Conservation (phyloP, 2,329 filamentous ascomycete species). For the Calonectria leucothoes region DNA sequence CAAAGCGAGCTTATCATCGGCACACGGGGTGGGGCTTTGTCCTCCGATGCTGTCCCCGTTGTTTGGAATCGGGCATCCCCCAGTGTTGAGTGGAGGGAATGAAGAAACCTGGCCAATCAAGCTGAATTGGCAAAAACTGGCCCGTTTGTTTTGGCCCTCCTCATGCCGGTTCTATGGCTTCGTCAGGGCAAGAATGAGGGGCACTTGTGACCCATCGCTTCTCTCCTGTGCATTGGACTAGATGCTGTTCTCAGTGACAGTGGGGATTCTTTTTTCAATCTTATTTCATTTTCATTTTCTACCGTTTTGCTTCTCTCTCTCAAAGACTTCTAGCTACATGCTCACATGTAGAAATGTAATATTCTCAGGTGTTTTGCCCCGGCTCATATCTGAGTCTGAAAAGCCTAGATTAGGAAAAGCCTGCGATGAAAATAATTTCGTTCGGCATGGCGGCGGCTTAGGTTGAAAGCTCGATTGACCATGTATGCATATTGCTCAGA, state of each 20-base stretch:
- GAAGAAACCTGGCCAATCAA: neutral
- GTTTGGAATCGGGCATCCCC: neutral
- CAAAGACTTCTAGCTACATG: too few species aligned
- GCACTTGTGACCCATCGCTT: neutral
- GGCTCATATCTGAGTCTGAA: too few species aligned
- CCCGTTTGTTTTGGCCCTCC: neutral
- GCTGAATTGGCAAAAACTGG: neutral
- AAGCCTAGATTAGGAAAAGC: too few species aligned
- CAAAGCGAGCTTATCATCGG: neutral
- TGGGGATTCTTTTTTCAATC: neutral
- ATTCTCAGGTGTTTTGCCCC: too few species aligned
- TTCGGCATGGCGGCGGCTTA: too few species aligned
- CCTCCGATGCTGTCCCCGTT: neutral
- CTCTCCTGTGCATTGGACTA: neutral
- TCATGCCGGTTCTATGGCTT: neutral
- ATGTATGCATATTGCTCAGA: too few species aligned
- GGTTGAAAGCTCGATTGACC: too few species aligned
- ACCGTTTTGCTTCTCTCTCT: too few species aligned
- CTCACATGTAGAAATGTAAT: too few species aligned
- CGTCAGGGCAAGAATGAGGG: neutral
- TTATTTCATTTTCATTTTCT: too few species aligned
- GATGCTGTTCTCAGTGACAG: neutral
- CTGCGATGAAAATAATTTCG: too few species aligned
- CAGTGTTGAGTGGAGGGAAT: neutral
- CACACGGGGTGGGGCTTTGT: neutral